Evolutionary conservation across 768 basidiomycete genomes (phyloP).

Genomic region (Harrya chromipes): DNA sequence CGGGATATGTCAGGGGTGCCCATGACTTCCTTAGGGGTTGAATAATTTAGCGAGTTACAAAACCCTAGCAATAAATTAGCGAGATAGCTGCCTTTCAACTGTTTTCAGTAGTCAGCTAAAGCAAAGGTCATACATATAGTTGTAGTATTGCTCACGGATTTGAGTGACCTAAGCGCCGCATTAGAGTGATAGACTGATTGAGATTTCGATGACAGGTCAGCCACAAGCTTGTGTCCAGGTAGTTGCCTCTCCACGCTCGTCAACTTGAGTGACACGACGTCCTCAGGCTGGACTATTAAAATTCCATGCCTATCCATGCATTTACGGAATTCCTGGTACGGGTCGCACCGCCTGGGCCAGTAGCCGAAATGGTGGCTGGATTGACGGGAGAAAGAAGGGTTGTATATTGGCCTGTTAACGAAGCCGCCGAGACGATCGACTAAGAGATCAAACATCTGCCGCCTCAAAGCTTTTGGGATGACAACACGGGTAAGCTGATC

Average conservation of each 20-base stretch:
- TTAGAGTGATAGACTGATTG: too few species aligned
- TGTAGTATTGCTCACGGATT: too few species aligned
- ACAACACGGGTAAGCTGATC: constrained; percentile 42
- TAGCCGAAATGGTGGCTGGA: too few species aligned
- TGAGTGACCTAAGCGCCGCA: too few species aligned
- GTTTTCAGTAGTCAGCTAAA: too few species aligned
- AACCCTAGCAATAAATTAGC: too few species aligned
- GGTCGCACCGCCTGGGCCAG: too few species aligned
- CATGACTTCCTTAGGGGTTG: too few species aligned
- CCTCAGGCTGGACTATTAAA: constrained; percentile 47
- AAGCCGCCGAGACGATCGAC: constrained; percentile 40
- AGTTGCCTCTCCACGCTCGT: constrained; percentile 37
- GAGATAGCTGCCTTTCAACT: too few species aligned
- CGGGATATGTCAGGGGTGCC: too few species aligned
- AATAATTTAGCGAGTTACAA: too few species aligned
- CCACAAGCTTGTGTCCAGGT: constrained; percentile 10
- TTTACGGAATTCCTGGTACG: background rate
- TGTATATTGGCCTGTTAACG: constrained; percentile 42
- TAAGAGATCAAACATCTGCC: constrained; percentile 46
- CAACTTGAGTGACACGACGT: constrained; percentile 47
- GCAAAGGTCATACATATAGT: too few species aligned
- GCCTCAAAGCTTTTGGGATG: constrained; percentile 41
- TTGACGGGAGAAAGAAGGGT: constrained; percentile 43
- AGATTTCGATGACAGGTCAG: constrained; percentile 9
- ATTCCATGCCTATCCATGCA: constrained; percentile 39